Evolutionary conservation across 192 early-diverging fungal genomes (phyloP), one percentile per base, ranked within the genome.

Genomic region (Mortierella hygrophila): DNA sequence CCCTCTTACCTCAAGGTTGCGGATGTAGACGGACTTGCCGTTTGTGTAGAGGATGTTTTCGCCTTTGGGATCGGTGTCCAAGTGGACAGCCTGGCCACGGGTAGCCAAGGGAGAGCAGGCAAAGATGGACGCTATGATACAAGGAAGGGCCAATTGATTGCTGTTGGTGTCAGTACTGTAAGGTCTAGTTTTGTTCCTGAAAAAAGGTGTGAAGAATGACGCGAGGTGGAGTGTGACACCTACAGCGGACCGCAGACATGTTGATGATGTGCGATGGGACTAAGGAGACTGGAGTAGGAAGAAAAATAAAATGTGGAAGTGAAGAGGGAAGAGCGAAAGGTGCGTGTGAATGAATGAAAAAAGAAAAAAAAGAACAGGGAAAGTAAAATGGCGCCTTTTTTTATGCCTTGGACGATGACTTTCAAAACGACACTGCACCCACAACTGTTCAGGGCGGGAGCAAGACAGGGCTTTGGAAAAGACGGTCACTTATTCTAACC

Each of bases 11-110:
- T 90, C 91, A 46, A 99, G 81, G 83, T 94, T 93, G 72, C 98
- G 92, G 68, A 99, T 95, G 46, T 97, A 92, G 57, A 99, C 95
- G 6, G 96, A 90, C 69, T 94, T 94, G 38, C 97, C 97, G 78
- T 95, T 98, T 40, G 97, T 96, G 82, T 99, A 99, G 73, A 97
- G 90, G 78, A 99, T 93, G 80, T 90, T 92, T 41, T 92, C 90
- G 47, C 97, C 97, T 77, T 96, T 94, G 21, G 97, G 94, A 82
- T 97, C 96, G 9, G 92, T 90, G n/a, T 92, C 91, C 41, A 99
- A 87, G 68, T 97, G 94, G 65, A 97, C 93, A 21, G 94, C 77
- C 82, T 96, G 94, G 18, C 97, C 97, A 47, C 98, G 95, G 54
- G 88, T 88, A 35, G 97, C 97, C 38, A 87, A 76, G 41, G 98